These are phyloP conservation scores for Sindora glabra DNA, from an alignment of 306 rosid genomes.

Conservation along the genomic window DNA sequence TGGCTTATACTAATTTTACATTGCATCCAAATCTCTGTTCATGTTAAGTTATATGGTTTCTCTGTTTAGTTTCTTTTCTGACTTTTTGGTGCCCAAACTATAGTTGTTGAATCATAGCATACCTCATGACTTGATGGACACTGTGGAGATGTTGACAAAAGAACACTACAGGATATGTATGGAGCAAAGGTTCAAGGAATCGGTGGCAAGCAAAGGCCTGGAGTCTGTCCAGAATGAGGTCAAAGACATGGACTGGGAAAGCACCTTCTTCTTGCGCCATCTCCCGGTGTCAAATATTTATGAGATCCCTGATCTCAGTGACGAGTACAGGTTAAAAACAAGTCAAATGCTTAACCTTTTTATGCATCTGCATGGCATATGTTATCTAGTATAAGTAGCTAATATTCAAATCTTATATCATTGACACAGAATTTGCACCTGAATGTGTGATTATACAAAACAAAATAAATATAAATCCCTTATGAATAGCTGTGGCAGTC, in stretches of 20 bases:
- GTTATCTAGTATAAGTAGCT: no score
- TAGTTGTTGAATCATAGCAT: conserved; percentile 60
- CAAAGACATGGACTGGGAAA: conserved; percentile 56
- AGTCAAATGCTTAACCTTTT: no score
- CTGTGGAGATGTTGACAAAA: conserved; percentile 47
- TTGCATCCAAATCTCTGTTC: not conserved
- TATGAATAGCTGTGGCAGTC: no score
- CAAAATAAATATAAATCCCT: not conserved
- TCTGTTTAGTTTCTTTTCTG: not conserved
- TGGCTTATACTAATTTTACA: no score
- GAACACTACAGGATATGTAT: conserved; percentile 44
- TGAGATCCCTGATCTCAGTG: conserved; percentile 41
- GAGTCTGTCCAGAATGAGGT: conserved; percentile 41
- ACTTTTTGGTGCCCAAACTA: not conserved
- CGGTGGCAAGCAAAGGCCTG: conserved; percentile 36
- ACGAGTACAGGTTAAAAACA: conserved; percentile 31
- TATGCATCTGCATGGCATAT: no score
- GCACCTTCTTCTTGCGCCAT: conserved; percentile 53
- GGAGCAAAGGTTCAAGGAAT: conserved; percentile 53
- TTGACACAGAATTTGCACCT: not conserved
- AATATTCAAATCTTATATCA: no score
- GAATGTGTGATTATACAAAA: not conserved
- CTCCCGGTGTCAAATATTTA: conserved; percentile 43
- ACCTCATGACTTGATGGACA: conserved; percentile 29
- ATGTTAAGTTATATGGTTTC: not conserved